Conservation (phyloP, 257 asterid species). For the Agastache rugosa region DNA sequence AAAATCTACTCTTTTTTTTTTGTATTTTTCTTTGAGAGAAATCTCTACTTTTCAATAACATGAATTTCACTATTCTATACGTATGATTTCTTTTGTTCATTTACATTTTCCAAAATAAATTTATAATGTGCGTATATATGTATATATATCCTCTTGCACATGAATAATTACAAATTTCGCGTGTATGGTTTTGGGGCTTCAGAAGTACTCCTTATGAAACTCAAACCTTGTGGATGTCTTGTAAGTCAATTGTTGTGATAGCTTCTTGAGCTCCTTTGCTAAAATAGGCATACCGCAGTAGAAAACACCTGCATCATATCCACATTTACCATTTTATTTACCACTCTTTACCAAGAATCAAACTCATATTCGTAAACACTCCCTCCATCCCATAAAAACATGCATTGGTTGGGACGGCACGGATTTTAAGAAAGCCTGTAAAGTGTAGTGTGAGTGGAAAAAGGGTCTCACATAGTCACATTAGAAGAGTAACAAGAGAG, state of each 20-base stretch:
- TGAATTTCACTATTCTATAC: conserved; percentile 38
- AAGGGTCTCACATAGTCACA: too few species aligned
- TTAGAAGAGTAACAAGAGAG: too few species aligned
- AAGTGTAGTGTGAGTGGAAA: too few species aligned
- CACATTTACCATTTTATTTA: background rate
- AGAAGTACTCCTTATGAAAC: conserved; percentile 82
- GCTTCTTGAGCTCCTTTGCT: conserved; percentile 78
- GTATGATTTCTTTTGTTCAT: conserved; percentile 42
- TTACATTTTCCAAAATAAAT: conserved; percentile 37
- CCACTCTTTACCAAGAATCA: too few species aligned
- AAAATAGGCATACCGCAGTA: conserved; percentile 79
- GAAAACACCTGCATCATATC: conserved; percentile 63
- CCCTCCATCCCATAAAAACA: too few species aligned
- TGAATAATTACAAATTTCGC: conserved; percentile 41
- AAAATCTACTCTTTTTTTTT: background rate
- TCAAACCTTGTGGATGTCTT: conserved; percentile 83
- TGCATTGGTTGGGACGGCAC: too few species aligned
- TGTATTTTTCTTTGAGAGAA: conserved; percentile 1
- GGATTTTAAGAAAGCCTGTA: too few species aligned
- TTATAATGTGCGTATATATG: conserved; percentile 26
- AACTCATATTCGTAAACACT: background rate
- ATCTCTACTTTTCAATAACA: conserved; percentile 30
- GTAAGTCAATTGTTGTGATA: conserved; percentile 69
- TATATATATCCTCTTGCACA: conserved; percentile 38
- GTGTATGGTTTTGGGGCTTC: conserved; percentile 34